phyloP scores from a whole-genome alignment of 257 asterid species.

The Solanum chaucha region DNA sequence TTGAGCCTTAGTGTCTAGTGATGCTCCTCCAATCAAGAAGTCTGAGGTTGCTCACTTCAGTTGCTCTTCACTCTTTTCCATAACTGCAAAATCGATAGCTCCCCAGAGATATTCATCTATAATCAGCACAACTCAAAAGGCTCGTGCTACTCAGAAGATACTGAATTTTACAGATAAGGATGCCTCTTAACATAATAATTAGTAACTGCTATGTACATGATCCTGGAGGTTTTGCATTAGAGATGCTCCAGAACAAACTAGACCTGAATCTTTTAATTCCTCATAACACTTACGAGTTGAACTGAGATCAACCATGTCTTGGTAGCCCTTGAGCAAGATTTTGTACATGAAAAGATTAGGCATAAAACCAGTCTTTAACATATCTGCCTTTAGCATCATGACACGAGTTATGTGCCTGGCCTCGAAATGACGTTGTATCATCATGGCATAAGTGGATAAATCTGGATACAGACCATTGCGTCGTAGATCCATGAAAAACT shows the following conservation, averaged over 20 bases:
- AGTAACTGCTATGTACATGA: neutral
- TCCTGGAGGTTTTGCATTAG: neutral
- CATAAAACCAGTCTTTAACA: conserved; percentile 47
- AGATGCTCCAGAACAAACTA: neutral
- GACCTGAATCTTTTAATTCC: conserved; percentile 15
- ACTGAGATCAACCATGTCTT: conserved; percentile 24
- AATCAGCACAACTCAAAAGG: neutral
- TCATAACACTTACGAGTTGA: conserved; percentile 35
- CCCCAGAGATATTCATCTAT: neutral
- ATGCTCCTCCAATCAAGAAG: neutral
- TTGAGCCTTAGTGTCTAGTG: neutral
- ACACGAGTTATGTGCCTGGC: conserved; percentile 27
- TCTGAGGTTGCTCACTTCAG: neutral
- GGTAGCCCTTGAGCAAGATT: conserved; percentile 31
- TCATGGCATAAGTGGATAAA: conserved; percentile 24
- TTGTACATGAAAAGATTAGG: conserved; percentile 23
- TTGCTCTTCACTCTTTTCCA: neutral
- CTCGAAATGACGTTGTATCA: conserved; percentile 35
- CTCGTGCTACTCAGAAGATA: neutral
- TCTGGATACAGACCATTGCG: conserved; percentile 32
- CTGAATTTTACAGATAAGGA: neutral
- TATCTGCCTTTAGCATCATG: conserved; percentile 69
- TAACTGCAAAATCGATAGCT: neutral
- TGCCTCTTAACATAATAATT: neutral
- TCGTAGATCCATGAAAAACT: conserved; percentile 55